These are phyloP conservation scores for Brassica rapa DNA, from an alignment of 345 rosid genomes.

Conservation along the genomic window DNA sequence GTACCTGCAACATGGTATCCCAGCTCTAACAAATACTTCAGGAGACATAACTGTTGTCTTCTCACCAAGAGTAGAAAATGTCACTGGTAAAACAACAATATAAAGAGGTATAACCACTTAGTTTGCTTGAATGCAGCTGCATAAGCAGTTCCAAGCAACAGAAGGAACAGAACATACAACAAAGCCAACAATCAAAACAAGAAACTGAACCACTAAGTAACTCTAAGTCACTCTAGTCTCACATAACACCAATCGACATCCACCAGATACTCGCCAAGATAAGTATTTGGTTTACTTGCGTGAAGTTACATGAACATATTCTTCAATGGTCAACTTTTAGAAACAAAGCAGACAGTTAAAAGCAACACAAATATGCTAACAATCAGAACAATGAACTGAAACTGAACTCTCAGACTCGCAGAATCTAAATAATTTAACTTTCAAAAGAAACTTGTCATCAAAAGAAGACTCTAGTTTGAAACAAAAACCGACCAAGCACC, in stretches of 20 bases:
- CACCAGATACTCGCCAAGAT: constrained; percentile 13
- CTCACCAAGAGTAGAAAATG: constrained; percentile 88
- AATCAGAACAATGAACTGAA: neutral
- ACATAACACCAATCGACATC: neutral
- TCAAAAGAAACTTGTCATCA: neutral
- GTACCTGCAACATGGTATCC: constrained; percentile 99
- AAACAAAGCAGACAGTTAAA: neutral
- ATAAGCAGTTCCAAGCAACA: neutral
- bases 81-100: constrained; percentile 52
- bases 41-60: constrained; percentile 98
- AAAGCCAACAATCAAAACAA: constrained; percentile 29
- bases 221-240: neutral
- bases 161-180: constrained; percentile 5
- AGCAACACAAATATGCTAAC: neutral
- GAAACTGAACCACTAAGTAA: constrained; percentile 5
- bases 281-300: neutral
- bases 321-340: neutral
- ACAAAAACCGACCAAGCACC: constrained; percentile 1
- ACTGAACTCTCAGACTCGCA: too few species aligned
- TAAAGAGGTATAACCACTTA: constrained; percentile 10
- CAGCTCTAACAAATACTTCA: constrained; percentile 84
- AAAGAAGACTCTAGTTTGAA: neutral
- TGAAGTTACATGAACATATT: neutral
- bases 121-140: neutral
- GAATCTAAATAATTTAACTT: too few species aligned